Base-by-base conservation (phyloP, 1,139 yeast species). In the Suhomyces guaymorum region DNA sequence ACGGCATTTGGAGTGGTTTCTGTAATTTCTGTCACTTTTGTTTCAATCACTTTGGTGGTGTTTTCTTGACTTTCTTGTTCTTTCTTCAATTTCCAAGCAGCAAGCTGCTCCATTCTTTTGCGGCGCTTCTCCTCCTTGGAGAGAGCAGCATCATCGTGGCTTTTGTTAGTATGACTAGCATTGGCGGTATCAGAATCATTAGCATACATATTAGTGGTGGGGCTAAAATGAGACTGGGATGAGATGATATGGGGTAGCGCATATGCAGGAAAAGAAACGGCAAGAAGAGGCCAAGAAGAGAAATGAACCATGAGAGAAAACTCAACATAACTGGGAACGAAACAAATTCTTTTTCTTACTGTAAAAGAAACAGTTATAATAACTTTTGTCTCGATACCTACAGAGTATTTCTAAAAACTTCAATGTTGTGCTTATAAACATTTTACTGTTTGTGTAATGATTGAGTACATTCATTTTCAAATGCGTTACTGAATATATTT, bases 21-120 rank as follows among this genome's bases (percentile, higher is more conserved):
- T 19, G 17, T 17, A 5, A 6, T 7, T 15, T 7, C 15, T 7
- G 32, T 2, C 4, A 4, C 15, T 4, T 7, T 15, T 18, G 16
- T 9, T 23, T 23, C 24, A n/a, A 19, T 12, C 7, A 22, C 5
- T 25, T 24, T 6, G 10, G n/a, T 5, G 15, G 17, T 5, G 15
- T 20, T 19, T 15, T 23, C 23, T 33, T 24, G 3, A 32, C 33
- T 11, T 25, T 52, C 59, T 30, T 57, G 59, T 31, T 57, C 57
- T 37, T 66, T 66, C 53, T 63, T 67, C 30, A 52, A 54, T 34
- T 63, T 63, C 73, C 72, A 69, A 24, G 65, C 61, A n/a, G 64
- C 66, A 29, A 68, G 47, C 42, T 62, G 63, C 42, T 68, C 71
- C 30, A 66, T 63, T 28, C 75, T 53, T 38, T 49, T 55, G 29